These are phyloP conservation scores for Rhizopus sp. DNA, from an alignment of 371 early-diverging fungal species.

Conservation along the genomic window DNA sequence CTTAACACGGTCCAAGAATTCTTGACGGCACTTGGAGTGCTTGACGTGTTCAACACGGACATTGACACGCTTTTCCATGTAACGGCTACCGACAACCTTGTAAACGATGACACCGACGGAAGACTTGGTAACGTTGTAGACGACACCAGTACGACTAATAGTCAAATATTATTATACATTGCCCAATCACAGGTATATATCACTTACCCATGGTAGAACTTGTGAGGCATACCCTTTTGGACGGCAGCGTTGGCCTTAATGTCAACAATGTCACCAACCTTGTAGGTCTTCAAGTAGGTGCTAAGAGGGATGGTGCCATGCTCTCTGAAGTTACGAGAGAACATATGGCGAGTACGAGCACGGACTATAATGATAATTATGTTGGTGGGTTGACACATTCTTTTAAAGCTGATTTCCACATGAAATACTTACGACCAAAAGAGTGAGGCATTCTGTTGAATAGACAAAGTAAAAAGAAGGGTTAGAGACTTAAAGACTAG, in stretches of 20 bases:
- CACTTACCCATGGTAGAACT: constrained; percentile 98
- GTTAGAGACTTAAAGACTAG: too few relatives aligned
- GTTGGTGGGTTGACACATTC: not conserved
- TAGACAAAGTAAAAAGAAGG: not conserved
- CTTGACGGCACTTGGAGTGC: constrained; percentile 99
- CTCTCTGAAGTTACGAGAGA: constrained; percentile 95
- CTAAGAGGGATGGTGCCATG: constrained; percentile 92
- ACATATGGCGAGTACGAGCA: constrained; percentile 97
- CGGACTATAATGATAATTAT: constrained; percentile 18
- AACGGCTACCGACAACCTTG: constrained; percentile 98
- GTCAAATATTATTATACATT: constrained; percentile 4
- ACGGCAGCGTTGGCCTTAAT: constrained; percentile 72
- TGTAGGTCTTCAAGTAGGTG: constrained; percentile 97
- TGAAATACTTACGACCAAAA: constrained; percentile 70
- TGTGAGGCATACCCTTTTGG: constrained; percentile 99
- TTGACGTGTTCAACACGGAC: constrained; percentile 98
- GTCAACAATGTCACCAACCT: constrained; percentile 74
- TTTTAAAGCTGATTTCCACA: not conserved
- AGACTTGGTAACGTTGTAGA: constrained; percentile 98
- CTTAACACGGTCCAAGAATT: constrained; percentile 97
- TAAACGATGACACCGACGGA: constrained; percentile 98
- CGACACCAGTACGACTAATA: constrained; percentile 91
- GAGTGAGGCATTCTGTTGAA: constrained; percentile 83
- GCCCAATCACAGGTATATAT: constrained; percentile 19
- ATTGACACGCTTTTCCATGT: constrained; percentile 98